Percentiles rank a stretch among this genome's conserved stretches.
These are phyloP conservation scores for Flammula alnicola DNA, from an alignment of 1,284 basidiomycete species.

Conservation along the genomic window DNA sequence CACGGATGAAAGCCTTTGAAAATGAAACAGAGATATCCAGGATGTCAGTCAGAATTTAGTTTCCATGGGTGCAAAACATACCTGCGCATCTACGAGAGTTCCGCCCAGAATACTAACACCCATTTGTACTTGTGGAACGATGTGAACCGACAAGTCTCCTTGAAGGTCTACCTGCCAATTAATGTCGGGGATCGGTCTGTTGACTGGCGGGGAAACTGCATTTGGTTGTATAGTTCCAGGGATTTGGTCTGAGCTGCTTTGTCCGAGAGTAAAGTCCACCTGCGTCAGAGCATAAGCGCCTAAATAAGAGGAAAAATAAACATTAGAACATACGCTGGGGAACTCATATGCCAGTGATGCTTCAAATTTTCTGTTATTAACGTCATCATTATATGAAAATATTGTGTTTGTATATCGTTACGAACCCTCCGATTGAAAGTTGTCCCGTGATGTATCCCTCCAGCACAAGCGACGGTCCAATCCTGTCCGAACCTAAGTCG, in stretches of 20 bases:
- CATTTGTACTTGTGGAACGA: constrained; percentile 23
- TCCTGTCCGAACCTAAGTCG: constrained; percentile 15
- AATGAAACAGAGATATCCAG: not conserved
- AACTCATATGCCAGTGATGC: constrained; percentile 7
- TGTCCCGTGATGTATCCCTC: constrained; percentile 18
- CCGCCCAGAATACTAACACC: constrained; percentile 21
- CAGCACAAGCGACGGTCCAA: constrained; percentile 26
- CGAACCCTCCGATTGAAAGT: constrained; percentile 3
- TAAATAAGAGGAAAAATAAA: too few relatives aligned
- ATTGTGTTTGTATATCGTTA: too few relatives aligned
- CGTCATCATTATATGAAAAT: not conserved
- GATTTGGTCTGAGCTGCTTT: constrained; percentile 8
- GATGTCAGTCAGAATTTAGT: not conserved
- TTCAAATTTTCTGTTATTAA: not conserved
- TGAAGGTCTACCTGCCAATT: constrained; percentile 25
- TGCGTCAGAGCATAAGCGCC: too few relatives aligned
- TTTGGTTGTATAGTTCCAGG: not conserved
- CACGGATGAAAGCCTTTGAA: constrained; percentile 6
- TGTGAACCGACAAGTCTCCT: constrained; percentile 19
- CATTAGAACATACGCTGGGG: not conserved
- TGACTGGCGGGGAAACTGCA: constrained; percentile 2
- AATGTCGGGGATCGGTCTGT: constrained; percentile 6
- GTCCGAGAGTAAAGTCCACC: not conserved
- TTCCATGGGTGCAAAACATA: not conserved
- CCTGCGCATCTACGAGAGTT: constrained; percentile 17